Percentiles rank a stretch among this genome's conserved stretches.
Conservation (phyloP, 129 eudicot species). For the Logfia minima region DNA sequence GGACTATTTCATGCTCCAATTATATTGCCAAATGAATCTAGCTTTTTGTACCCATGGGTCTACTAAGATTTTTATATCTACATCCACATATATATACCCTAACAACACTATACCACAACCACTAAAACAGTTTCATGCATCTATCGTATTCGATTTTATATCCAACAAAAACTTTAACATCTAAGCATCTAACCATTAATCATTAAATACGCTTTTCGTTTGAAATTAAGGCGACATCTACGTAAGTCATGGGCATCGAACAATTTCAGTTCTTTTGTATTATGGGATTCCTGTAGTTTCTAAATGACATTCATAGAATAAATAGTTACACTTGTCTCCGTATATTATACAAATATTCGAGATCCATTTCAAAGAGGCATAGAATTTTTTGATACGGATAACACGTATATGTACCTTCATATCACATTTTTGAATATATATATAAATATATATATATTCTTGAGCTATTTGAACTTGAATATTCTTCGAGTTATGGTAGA, state of each 20-base stretch:
- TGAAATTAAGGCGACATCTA: not conserved
- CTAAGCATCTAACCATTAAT: not conserved
- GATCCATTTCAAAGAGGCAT: no score
- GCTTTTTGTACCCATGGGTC: slow-evolving; percentile 28
- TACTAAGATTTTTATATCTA: slow-evolving; percentile 18
- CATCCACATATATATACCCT: not conserved
- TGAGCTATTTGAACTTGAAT: no score
- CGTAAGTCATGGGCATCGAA: no score
- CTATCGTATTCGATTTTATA: not conserved
- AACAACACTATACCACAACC: slow-evolving; percentile 16
- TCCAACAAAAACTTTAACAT: not conserved
- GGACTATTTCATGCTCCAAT: slow-evolving; percentile 24
- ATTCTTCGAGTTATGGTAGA: no score
- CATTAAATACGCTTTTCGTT: not conserved
- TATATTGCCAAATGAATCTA: slow-evolving; percentile 23
- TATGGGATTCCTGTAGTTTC: no score
- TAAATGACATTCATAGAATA: not conserved
- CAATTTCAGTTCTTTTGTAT: no score
- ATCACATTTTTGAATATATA: no score
- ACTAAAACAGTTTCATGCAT: not conserved
- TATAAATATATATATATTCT: no score
- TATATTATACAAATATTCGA: no score
- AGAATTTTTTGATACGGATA: no score
- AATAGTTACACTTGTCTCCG: no score
- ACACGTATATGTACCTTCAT: no score